Evolutionary conservation across 129 eudicot genomes (phyloP).

Genomic region (Pseudognaphalium luteoalbum): DNA sequence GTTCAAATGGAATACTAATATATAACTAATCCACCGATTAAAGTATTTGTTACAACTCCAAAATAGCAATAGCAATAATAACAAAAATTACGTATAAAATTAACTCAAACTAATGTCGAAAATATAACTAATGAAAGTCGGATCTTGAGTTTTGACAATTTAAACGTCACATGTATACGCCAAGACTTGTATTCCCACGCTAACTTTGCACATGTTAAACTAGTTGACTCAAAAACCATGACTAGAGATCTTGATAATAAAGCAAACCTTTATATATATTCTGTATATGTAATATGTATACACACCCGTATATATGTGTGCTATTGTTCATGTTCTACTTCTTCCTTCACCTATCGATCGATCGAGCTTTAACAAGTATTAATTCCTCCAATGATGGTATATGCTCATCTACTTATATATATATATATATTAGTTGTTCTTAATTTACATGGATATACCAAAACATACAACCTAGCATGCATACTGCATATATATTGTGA

Average conservation of each 20-base stretch:
- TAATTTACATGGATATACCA: background rate
- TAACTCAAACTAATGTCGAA: too few species aligned
- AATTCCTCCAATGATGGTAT: background rate
- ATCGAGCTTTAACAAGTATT: background rate
- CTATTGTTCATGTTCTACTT: slow-evolving; percentile 17
- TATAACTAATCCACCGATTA: too few species aligned
- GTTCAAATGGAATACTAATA: too few species aligned
- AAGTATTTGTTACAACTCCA: too few species aligned
- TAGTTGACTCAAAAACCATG: background rate
- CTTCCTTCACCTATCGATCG: background rate
- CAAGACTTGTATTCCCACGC: too few species aligned
- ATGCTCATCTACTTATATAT: background rate
- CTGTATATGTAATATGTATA: background rate
- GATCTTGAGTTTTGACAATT: too few species aligned
- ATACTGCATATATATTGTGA: background rate
- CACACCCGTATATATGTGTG: background rate
- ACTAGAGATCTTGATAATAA: background rate
- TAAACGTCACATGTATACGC: too few species aligned
- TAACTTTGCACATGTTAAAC: slow-evolving; percentile 1
- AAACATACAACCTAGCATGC: too few species aligned
- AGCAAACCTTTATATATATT: background rate
- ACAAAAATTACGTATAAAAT: too few species aligned
- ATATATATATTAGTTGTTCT: background rate
- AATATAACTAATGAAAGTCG: too few species aligned
- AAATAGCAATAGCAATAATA: too few species aligned